Evolutionary conservation across 345 rosid species (phyloP), one percentile per base, ranked within the genome.

Genomic region (Eucalyptus dawsonii): DNA sequence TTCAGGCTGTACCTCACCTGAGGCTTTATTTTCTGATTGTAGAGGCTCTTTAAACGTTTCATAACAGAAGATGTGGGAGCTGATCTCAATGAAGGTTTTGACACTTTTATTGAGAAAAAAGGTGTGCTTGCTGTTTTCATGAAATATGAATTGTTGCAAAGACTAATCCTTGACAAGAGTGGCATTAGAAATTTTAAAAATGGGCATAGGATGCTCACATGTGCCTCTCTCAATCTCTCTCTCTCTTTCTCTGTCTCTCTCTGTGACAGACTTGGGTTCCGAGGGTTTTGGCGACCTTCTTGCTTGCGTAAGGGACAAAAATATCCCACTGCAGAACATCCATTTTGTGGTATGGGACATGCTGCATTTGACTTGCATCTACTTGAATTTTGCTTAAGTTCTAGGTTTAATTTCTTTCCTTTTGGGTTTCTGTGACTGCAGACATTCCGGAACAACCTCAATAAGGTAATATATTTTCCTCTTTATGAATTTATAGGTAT

Each of bases 401-500:
- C 86, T 62, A 88, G 76, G 67, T 86, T 87, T 86, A 29, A 89
- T 37, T 50, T 88, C 80, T 31, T 72, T 88, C 88, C 51, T 51
- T 49, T 58, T 86, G 45, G 42, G 40, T 44, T 80, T 86, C 72
- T 83, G 45, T 88, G 87, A 53, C 89, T 89, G 86, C 96, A 97
- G 99, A 96, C 98, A 15, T 98, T 90, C 91, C 98, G 99, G 25
- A 96, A 98, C 94, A 97, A 97, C 93, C 97, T 98, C 62, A 98
- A 97, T 91, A 96, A 98, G 97, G 99, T 98, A 93, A 91, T 89
- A 86, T 91, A 86, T 83, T 58, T 88, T 88, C 90, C 72, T 81
- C 37, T 65, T 80, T 89, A 49, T 89, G 62, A 40, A 12, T 44
- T 45, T 56, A 53, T 34, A 86, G 42, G 11, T 86, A 27, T 37